Evolutionary conservation across 805 yeast species (phyloP).

Genomic region (Candida schatavii): DNA sequence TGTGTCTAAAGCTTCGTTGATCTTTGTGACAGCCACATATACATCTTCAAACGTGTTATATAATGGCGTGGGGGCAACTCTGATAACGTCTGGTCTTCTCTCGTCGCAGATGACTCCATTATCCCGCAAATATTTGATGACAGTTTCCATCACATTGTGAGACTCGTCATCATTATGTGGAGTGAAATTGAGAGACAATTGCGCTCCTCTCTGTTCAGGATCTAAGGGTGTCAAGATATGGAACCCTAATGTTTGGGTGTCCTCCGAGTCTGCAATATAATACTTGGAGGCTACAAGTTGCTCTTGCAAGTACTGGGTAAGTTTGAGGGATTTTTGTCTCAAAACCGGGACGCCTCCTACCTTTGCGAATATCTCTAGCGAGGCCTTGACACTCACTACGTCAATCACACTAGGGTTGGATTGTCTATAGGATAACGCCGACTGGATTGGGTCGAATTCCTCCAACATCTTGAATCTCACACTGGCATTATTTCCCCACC

Average conservation of each 20-base stretch:
- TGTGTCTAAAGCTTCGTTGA: conserved; percentile 40
- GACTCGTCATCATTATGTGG: conserved; percentile 33
- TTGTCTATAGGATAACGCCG: conserved; percentile 86
- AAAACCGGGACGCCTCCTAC: conserved; percentile 64
- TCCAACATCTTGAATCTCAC: conserved; percentile 80
- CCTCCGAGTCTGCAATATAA: conserved; percentile 34
- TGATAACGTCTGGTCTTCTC: conserved; percentile 83
- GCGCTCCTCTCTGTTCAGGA: conserved; percentile 67
- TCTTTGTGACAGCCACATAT: conserved; percentile 37
- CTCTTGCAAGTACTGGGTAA: conserved; percentile 58
- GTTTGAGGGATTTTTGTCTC: conserved; percentile 50
- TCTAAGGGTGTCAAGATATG: conserved; percentile 71
- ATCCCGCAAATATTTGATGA: conserved; percentile 48
- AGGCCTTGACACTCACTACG: conserved; percentile 67
- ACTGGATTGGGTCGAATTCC: conserved; percentile 71
- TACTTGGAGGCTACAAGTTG: conserved; percentile 45
- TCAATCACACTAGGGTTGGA: conserved; percentile 89
- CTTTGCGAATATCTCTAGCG: conserved; percentile 56
- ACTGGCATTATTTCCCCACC: conserved; percentile 89
- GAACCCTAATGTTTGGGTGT: conserved; percentile 43
- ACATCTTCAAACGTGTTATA: conserved; percentile 77
- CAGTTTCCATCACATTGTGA: conserved; percentile 59
- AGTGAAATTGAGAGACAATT: conserved; percentile 68
- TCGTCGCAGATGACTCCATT: conserved; percentile 82
- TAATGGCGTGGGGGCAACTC: conserved; percentile 84